phyloP scores from a whole-genome alignment of 1,284 basidiomycete species.

The Rhodofomes roseus region DNA sequence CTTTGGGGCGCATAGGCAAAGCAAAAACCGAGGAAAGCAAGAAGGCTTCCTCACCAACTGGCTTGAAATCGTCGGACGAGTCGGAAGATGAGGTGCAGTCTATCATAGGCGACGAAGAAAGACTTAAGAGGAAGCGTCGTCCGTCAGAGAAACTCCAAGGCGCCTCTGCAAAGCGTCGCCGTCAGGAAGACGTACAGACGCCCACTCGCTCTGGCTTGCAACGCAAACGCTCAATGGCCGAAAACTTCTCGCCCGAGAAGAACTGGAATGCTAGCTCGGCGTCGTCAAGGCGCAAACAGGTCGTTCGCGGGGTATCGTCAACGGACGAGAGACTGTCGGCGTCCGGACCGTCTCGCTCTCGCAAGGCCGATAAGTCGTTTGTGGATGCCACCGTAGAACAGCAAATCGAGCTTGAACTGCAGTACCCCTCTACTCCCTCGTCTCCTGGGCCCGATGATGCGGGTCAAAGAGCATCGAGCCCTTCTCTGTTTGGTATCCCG shows the following conservation, averaged over 20 bases:
- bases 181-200: not conserved
- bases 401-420: not conserved
- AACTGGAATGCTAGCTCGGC: not conserved
- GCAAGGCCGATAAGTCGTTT: not conserved
- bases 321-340: not conserved
- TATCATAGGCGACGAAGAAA: slow-evolving; percentile 15
- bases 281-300: slow-evolving; percentile 4
- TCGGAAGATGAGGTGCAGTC: slow-evolving; percentile 21
- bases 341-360: slow-evolving; percentile 4
- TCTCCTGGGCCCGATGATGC: slow-evolving; percentile 1
- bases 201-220: not conserved
- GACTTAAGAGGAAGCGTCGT: slow-evolving; percentile 5
- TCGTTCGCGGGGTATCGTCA: too few relatives aligned
- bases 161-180: not conserved
- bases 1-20: slow-evolving; percentile 4
- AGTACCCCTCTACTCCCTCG: not conserved
- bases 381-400: not conserved
- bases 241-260: slow-evolving; percentile 3
- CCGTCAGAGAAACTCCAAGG: slow-evolving; percentile 1
- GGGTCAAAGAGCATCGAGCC: not conserved
- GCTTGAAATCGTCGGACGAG: slow-evolving; percentile 7
- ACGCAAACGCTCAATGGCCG: slow-evolving; percentile 8
- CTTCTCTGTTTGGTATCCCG: slow-evolving; percentile 4
- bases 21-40: slow-evolving; percentile 2
- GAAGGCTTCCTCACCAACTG: slow-evolving; percentile 6